Base-by-base conservation (phyloP, 345 rosid genomes). In the Lumnitzera racemosa region DNA sequence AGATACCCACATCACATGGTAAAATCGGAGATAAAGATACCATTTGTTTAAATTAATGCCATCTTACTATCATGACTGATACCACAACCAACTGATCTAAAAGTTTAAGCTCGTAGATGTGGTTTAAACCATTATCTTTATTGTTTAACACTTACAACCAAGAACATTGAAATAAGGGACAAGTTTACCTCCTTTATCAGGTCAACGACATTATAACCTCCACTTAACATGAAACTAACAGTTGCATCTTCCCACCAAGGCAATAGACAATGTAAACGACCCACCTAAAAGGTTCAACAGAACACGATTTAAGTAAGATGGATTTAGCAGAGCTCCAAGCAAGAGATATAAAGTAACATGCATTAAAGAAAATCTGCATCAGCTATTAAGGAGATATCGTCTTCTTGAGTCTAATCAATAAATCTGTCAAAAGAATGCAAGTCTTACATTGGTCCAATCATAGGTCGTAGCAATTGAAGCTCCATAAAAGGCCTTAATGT, bases 181-280 rank as follows among this genome's bases (percentile, higher is more conserved):
- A 36, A 36, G 43, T 0, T 13, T 78, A 87, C 97, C 72, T 75
- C 80, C 70, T 85, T 82, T 43, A 90, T 85, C 57, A 70, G 78
- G 58, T 84, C 72, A 25, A 77, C 62, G 2, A 88, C 97, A 36
- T 83, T 83, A 64, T 85, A 90, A 63, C 97, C 96, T 46, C 96
- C 89, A 4, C 96, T 87, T 50, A 64, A 61, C 89, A 90, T 90
- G 67, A 82, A 90, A 70, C 66, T 75, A 15, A 87, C 79, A 48
- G 83, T 90, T 7, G 94, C 86, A 69, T 87, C 88, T 60, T 85
- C 75, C 97, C 97, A 90, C 96, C 96, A 85, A 5, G 96, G 92
- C 76, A 80, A 67, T 76, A 80, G 80, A 66, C 96, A 90, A 56
- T 88, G 94, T 61, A 90, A 62, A 61, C 94, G 85, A 11, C 94